Evolutionary conservation across 495 filamentous ascomycete genomes (phyloP).

Genomic region (Penicillium robsamsonii): DNA sequence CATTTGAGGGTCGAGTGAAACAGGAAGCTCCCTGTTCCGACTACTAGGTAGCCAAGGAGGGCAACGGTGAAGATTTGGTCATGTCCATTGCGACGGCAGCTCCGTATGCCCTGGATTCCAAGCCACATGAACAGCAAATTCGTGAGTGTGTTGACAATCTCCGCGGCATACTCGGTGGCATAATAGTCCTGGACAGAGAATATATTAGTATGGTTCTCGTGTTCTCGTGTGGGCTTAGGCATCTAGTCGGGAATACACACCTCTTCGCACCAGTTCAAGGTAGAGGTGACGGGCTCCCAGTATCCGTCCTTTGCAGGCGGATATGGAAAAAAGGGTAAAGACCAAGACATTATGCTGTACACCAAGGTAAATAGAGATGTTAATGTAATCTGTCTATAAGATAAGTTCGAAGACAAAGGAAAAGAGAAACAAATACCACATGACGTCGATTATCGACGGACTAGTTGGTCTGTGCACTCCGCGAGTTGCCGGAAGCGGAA

Average conservation of each 20-base stretch:
- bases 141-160: conserved; percentile 73
- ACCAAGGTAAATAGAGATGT: conserved; percentile 1
- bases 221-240: not conserved
- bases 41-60: conserved; percentile 72
- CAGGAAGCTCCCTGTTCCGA: conserved; percentile 75
- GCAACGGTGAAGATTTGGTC: conserved; percentile 69
- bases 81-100: conserved; percentile 67
- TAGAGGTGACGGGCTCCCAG: conserved; percentile 86
- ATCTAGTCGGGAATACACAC: conserved; percentile 38
- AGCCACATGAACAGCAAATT: conserved; percentile 77
- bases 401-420: conserved; percentile 1
- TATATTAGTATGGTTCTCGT: not conserved
- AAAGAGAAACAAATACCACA: conserved; percentile 11
- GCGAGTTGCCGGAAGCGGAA: conserved; percentile 22
- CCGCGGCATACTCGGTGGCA: conserved; percentile 57
- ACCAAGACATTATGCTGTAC: conserved; percentile 32
- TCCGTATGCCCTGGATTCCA: conserved; percentile 67
- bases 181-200: conserved; percentile 53
- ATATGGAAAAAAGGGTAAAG: conserved; percentile 65
- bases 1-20: conserved; percentile 86
- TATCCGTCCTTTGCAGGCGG: conserved; percentile 63
- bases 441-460: conserved; percentile 27
- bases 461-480: conserved; percentile 23
- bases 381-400: not conserved
- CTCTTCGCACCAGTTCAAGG: conserved; percentile 93